Evolutionary conservation across 495 filamentous ascomycete genomes (phyloP), one percentile per base, ranked within the genome.

Genomic region (Astrothelium macrocarpum): DNA sequence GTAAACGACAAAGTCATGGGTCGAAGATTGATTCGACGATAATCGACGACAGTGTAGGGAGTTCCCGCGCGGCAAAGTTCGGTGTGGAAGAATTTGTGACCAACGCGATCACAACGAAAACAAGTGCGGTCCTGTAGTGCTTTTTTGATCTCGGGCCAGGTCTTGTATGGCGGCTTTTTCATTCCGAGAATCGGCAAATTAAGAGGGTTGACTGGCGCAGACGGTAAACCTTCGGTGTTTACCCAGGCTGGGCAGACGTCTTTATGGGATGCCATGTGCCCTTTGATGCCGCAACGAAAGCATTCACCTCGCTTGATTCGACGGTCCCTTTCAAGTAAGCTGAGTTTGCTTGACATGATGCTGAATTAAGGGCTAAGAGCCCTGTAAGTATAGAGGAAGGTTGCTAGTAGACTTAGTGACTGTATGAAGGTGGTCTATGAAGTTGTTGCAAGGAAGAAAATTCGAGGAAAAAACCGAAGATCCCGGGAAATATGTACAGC

Each of bases 1-100:
- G 66, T 39, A 61, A 71, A 68, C 59, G 49, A 26, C 9, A 56
- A 28, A 2, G 49, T 56, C 49, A 56, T 56, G 10, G 23, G 49
- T 1, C 49, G 49, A 26, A 56, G 25, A 2, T 0, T 2, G 25
- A 29, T 56, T 7, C 2, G 26, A 2, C 7, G 9, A 29, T 56
- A 56, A 25, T 56, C 49, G 49, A 56, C 2, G 5, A 56, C 49
- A 12, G 12, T 9, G 20, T 25, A 28, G 2, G 49, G 49, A 10
- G 49, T 20, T 25, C 16, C 29, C 7, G 20, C 12, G 26, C 23
- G 49, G 29, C 49, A 56, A 56, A 56, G 49, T 5, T 16, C 49
- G 25, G 11, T 10, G 25, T 56, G 49, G 16, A 28, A 56, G 2
- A 3, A 3, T 11, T 29, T 26, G 25, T 56, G 49, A 29, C 49